These are phyloP conservation scores for Wickerhamomyces chaumierensis DNA, from an alignment of 805 yeast species.

Conservation along the genomic window DNA sequence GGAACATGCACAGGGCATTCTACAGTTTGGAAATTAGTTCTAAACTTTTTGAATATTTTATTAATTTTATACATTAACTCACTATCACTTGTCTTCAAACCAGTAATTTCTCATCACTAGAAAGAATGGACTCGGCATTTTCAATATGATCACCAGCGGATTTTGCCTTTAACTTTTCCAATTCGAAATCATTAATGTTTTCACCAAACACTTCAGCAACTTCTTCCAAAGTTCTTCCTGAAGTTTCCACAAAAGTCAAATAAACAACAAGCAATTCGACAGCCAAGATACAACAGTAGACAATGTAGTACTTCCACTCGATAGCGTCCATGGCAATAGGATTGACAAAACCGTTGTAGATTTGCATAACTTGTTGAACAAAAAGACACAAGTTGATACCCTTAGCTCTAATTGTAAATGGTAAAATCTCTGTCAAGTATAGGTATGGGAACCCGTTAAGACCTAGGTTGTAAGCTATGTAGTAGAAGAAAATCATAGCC, in stretches of 20 bases:
- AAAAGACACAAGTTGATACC: conserved; percentile 17
- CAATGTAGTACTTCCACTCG: conserved; percentile 26
- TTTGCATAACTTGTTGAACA: conserved; percentile 16
- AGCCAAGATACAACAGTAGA: conserved; percentile 21
- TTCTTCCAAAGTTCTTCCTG: conserved; percentile 27
- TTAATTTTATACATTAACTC: too few relatives aligned
- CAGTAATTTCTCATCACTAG: background rate
- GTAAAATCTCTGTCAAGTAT: conserved; percentile 32
- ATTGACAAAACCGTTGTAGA: conserved; percentile 25
- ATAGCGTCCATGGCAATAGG: conserved; percentile 27
- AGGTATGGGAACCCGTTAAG: conserved; percentile 34
- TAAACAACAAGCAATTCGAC: conserved; percentile 21
- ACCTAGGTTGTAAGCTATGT: conserved; percentile 30
- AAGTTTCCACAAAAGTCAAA: conserved; percentile 26
- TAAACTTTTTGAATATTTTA: too few relatives aligned
- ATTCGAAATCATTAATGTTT: conserved; percentile 8
- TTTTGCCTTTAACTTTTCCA: conserved; percentile 9
- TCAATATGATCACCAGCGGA: conserved; percentile 10
- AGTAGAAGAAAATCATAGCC: conserved; percentile 40
- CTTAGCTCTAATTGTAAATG: conserved; percentile 23
- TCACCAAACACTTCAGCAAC: conserved; percentile 26
- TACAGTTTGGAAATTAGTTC: too few relatives aligned
- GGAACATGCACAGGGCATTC: too few relatives aligned
- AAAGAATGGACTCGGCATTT: conserved; percentile 3
- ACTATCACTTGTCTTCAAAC: background rate